Conservation (phyloP, 164 flowering plant genomes). For the Echeveria elegans region DNA sequence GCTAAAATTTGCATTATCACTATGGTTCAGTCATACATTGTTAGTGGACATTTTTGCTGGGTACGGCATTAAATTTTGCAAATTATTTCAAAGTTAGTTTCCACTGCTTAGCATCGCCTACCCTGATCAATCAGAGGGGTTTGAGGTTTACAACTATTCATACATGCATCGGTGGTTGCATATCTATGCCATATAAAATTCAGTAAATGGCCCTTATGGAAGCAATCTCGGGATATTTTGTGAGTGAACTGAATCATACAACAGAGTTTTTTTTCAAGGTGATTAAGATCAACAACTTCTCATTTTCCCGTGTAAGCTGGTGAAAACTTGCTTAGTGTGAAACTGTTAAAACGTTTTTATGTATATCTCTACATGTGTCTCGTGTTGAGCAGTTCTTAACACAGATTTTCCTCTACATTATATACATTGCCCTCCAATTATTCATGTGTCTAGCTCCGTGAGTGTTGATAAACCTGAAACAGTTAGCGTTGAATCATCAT, state of each 20-base stretch:
- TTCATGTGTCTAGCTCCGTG: no score
- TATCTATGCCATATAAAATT: no score
- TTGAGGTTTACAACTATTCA: not conserved
- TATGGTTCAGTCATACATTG: not conserved
- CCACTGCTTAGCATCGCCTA: not conserved
- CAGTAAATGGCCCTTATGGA: not conserved
- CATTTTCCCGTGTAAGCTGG: no score
- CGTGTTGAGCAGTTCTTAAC: no score
- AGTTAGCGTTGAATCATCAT: no score
- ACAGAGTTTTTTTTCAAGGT: not conserved
- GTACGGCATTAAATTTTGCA: not conserved
- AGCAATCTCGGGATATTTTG: not conserved
- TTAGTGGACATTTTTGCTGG: not conserved
- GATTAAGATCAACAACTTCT: not conserved
- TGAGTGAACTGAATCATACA: not conserved
- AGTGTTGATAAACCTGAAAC: no score
- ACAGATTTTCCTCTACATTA: no score
- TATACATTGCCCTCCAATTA: no score
- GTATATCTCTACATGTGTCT: no score
- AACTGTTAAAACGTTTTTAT: no score
- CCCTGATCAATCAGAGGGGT: not conserved
- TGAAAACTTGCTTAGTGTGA: no score
- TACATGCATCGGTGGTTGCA: not conserved
- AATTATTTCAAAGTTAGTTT: not conserved
- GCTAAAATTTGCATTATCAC: not conserved